Evolutionary conservation across 2,329 filamentous ascomycete genomes (phyloP), one percentile per base, ranked within the genome.

Genomic region (Colletotrichum musicola): DNA sequence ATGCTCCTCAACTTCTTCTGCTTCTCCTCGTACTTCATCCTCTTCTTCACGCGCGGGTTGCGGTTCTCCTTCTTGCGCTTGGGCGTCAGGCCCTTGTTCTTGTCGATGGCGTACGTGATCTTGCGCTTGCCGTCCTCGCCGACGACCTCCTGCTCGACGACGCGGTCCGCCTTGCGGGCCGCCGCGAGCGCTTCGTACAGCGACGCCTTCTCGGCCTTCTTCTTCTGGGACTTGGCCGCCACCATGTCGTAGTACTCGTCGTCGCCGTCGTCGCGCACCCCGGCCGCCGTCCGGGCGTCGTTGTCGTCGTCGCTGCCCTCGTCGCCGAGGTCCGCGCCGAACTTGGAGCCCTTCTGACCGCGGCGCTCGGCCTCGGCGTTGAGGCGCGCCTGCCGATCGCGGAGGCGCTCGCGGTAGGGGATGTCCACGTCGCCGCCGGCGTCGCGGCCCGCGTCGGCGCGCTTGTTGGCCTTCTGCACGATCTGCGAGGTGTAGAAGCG

Each of bases 401-500:
- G 90, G 49, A 97, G 85, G 61, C 96, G 91, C 81, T 99, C 96
- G 64, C 95, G 90, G 79, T 98, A 91, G 3, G 96, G 96, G 60
- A 97, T 87, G 79, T 97, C 93, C 73, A 88, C 86, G 77, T 97
- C 93, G 73, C 93, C 93, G 72, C 93, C 93, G 1, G 90, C 89
- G 66, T 93, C 90, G 70, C 90, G 88, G 49, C 92, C 91, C 46
- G 91, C 92, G 38, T 86, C 89, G 6, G 90, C 89, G 63, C 93
- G 93, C 78, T 93, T 95, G 82, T 94, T 97, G 64, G 93, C 90
- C 81, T 98, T 98, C 79, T 98, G 95, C 30, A 93, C 92, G 72
- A 99, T 96, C 78, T 99, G 96, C 3, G 95, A 97, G 2, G 97
- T 98, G 86, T 99, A 99, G 85, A 99, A 99, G 71, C 94, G 92